Evolutionary conservation across 1,284 basidiomycete species (phyloP).

Genomic region (Quambalaria eucalypti): DNA sequence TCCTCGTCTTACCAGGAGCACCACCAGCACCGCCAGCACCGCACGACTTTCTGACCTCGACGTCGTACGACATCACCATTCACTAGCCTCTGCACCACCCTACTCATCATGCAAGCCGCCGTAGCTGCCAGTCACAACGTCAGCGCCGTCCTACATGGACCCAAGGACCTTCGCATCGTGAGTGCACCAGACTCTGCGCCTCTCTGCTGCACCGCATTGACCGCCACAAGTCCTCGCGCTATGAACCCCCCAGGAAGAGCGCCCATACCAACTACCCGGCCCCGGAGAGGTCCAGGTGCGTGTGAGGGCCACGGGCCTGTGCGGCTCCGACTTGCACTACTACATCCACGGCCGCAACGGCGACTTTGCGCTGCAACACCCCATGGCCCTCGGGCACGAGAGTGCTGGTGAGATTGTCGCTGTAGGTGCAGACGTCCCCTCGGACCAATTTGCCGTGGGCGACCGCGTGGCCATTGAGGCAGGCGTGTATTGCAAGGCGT

Average conservation of each 20-base stretch:
- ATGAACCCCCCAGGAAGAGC: slow-evolving; percentile 52
- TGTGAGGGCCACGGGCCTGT: slow-evolving; percentile 75
- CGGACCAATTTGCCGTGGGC: slow-evolving; percentile 58
- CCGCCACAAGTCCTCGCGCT: not conserved
- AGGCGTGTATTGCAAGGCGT: slow-evolving; percentile 71
- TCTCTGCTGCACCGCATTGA: not conserved
- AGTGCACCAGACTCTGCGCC: slow-evolving; percentile 16
- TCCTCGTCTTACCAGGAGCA: too few species aligned
- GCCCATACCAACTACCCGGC: slow-evolving; percentile 60
- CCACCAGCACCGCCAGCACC: too few species aligned
- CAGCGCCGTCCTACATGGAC: slow-evolving; percentile 48
- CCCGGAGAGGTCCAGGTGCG: slow-evolving; percentile 61
- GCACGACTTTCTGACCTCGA: too few species aligned
- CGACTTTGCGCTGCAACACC: slow-evolving; percentile 68
- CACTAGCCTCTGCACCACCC: too few species aligned
- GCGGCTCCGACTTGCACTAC: slow-evolving; percentile 52
- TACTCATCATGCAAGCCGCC: too few species aligned
- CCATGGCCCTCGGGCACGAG: slow-evolving; percentile 84
- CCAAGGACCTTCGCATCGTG: slow-evolving; percentile 51
- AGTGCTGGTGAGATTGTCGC: slow-evolving; percentile 71
- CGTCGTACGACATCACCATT: too few species aligned
- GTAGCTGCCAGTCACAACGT: too few species aligned
- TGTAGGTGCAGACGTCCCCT: slow-evolving; percentile 53
- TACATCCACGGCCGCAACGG: slow-evolving; percentile 61
- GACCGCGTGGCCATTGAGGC: slow-evolving; percentile 90